Base-by-base conservation (phyloP, 2,329 filamentous ascomycete species). In the Ilyonectria sp. region DNA sequence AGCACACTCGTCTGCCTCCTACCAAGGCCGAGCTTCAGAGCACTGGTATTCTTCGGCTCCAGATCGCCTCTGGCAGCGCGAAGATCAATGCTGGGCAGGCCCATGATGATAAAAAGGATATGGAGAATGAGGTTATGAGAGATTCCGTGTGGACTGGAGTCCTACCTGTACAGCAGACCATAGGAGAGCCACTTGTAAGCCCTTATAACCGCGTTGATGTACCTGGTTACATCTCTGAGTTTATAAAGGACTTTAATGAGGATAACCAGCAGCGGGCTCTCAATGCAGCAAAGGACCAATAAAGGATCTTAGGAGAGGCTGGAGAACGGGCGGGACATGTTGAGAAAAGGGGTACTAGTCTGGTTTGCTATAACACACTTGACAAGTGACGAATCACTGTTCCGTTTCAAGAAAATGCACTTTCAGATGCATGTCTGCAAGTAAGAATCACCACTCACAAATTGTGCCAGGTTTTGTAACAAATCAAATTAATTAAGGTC, bases 11-110 rank as follows among this genome's bases (percentile, higher is more conserved):
- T 5, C 82, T 90, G 6, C 93, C 93, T 5, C 93, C 93, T 1
- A 92, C 90, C 49, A 85, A 85, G 53, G 89, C 90, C 11, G 94
- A 97, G 84, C 87, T 96, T 85, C 89, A 90, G 67, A 90, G 88
- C 66, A 97, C 94, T 0, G 87, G 89, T 49, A 90, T 97, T 46
- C 81, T 97, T 63, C 89, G 86, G 69, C 89, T 97, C 11, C 85
- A 81, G 54, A 88, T 97, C 67, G 85, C 87, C 17, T 89, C 89
- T 56, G 94, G 92, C 4, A 94, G 92, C 75, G 93, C 91, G 29
- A 97, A 97, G 86, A 84, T 93, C 47, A 85, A 92, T 7, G 84
- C 86, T 26, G 93, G 93, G 0, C 85, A 85, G 44, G 90, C 93
- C 1, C 85, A 71, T 82, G 88, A 90, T 59, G 86, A 88, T 15